Conservation (phyloP, 768 basidiomycete genomes). For the Kwoniella botswanensis region DNA sequence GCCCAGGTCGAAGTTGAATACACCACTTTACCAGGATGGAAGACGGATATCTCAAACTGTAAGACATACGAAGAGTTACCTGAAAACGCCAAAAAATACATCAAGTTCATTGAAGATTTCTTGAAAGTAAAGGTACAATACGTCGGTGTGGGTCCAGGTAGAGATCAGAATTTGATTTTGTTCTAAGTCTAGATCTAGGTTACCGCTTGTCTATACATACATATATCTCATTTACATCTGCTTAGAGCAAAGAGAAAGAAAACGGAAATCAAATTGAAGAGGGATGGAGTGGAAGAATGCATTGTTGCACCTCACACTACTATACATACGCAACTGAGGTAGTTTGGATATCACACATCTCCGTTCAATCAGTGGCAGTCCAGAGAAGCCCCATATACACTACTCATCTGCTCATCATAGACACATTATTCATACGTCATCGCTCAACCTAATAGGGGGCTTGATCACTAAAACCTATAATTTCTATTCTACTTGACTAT, state of each 20-base stretch:
- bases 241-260: background rate
- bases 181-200: slow-evolving; percentile 24
- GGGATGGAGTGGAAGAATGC: background rate
- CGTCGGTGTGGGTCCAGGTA: slow-evolving; percentile 89
- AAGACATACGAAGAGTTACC: slow-evolving; percentile 77
- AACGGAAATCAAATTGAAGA: background rate
- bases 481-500: too few relatives aligned
- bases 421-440: background rate
- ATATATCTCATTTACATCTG: background rate
- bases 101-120: slow-evolving; percentile 81
- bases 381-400: too few relatives aligned
- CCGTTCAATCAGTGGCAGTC: too few relatives aligned
- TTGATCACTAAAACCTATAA: background rate
- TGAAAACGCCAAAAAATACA: slow-evolving; percentile 79
- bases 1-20: slow-evolving; percentile 82
- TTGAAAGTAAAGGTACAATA: slow-evolving; percentile 78
- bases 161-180: slow-evolving; percentile 72
- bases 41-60: slow-evolving; percentile 70
- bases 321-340: too few relatives aligned
- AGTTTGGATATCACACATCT: too few relatives aligned
- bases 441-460: background rate
- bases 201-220: background rate
- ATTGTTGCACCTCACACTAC: background rate
- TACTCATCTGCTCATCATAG: too few relatives aligned
- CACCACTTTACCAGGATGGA: slow-evolving; percentile 89